Conservation (phyloP, 495 filamentous ascomycete genomes). For the Neurospora tetraspora region DNA sequence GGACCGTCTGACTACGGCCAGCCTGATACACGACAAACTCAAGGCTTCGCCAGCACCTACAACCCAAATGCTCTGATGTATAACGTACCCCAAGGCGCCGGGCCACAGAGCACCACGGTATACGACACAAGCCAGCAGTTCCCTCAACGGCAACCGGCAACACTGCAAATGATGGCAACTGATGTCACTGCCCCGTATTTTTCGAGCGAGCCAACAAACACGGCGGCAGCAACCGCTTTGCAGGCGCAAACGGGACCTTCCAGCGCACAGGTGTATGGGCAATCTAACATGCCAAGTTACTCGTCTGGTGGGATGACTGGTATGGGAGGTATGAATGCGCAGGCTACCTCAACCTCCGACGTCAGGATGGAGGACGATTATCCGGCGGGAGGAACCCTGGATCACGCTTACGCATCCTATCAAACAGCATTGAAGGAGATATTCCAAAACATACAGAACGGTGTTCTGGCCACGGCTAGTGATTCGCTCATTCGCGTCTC, state of each 20-base stretch:
- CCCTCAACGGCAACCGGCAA: slow-evolving; percentile 67
- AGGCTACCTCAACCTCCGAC: slow-evolving; percentile 29
- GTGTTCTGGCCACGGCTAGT: slow-evolving; percentile 64
- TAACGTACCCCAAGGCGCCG: slow-evolving; percentile 58
- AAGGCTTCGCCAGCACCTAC: slow-evolving; percentile 38
- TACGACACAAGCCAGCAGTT: slow-evolving; percentile 79
- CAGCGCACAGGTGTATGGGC: slow-evolving; percentile 40
- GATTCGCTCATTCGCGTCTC: slow-evolving; percentile 67
- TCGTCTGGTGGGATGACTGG: slow-evolving; percentile 27
- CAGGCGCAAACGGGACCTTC: slow-evolving; percentile 31
- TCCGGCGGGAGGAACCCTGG: slow-evolving; percentile 26
- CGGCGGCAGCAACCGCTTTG: slow-evolving; percentile 42
- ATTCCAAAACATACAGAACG: slow-evolving; percentile 64
- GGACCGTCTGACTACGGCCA: slow-evolving; percentile 36
- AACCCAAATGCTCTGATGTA: slow-evolving; percentile 62
- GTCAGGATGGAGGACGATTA: slow-evolving; percentile 36
- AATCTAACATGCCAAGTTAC: slow-evolving; percentile 37
- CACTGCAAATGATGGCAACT: slow-evolving; percentile 66
- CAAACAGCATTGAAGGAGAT: slow-evolving; percentile 61
- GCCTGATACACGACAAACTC: slow-evolving; percentile 38
- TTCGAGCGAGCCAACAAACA: slow-evolving; percentile 55
- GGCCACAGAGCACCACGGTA: slow-evolving; percentile 46
- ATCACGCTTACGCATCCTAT: slow-evolving; percentile 65
- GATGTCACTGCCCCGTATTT: slow-evolving; percentile 69
- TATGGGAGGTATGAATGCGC: slow-evolving; percentile 31